Conservation (phyloP, 2,329 filamentous ascomycete species). For the Aspergillus fumigatiaffinis region DNA sequence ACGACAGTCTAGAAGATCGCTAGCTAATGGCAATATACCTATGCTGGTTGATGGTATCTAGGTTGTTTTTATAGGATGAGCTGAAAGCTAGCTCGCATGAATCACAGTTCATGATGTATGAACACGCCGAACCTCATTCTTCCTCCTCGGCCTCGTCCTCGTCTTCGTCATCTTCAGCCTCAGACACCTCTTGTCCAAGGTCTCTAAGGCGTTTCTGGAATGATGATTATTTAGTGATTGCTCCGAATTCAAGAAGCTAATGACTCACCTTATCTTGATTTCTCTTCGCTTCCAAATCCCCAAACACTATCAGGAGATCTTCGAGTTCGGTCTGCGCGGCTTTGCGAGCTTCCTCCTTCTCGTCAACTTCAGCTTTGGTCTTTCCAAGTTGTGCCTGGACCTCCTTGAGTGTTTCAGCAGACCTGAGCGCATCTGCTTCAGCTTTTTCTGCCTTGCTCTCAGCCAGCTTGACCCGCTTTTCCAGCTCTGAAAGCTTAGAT, state of each 20-base stretch:
- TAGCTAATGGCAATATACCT: constrained; percentile 4
- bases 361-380: constrained; percentile 29
- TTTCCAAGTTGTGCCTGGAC: constrained; percentile 28
- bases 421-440: constrained; percentile 39
- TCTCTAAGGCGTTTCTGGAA: constrained; percentile 56
- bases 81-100: neutral
- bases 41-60: neutral
- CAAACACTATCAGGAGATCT: constrained; percentile 76
- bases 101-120: constrained; percentile 4
- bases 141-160: constrained; percentile 55
- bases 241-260: neutral
- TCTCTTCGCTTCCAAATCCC: constrained; percentile 73
- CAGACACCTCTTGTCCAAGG: constrained; percentile 68
- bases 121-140: constrained; percentile 16
- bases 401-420: constrained; percentile 54
- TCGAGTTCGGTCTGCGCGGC: constrained; percentile 70
- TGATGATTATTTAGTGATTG: constrained; percentile 2
- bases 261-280: constrained; percentile 66
- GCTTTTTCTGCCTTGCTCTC: constrained; percentile 25
- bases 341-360: constrained; percentile 61
- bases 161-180: constrained; percentile 66
- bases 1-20: neutral
- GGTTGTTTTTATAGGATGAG: neutral
- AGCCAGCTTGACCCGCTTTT: constrained; percentile 47
- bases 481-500: constrained; percentile 42